These are phyloP conservation scores for Salicornia ramosissima DNA, from an alignment of 148 eudicot species.

Conservation along the genomic window DNA sequence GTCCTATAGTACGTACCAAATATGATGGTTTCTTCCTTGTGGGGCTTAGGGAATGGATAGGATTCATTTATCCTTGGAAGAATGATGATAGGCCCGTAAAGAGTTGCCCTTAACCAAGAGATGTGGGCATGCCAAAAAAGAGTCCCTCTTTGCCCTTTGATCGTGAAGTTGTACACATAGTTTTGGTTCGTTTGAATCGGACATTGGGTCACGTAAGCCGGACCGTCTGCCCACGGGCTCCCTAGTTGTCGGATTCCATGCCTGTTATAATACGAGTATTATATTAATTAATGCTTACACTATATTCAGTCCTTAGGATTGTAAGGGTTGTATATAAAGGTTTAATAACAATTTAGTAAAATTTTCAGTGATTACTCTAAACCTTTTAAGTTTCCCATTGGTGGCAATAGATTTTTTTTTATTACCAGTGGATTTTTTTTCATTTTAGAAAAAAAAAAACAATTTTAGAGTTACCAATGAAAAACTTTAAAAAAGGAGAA, in stretches of 20 bases:
- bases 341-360: too few relatives aligned
- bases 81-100: conserved; percentile 52
- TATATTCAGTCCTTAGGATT: too few relatives aligned
- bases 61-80: conserved; percentile 41
- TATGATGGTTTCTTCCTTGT: conserved; percentile 49
- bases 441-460: too few relatives aligned
- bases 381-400: too few relatives aligned
- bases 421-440: too few relatives aligned
- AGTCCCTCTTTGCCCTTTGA: conserved; percentile 62
- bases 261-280: conserved; percentile 17
- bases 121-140: conserved; percentile 57
- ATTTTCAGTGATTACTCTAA: too few relatives aligned
- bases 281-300: too few relatives aligned
- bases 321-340: too few relatives aligned
- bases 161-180: conserved; percentile 60
- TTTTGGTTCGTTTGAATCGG: conserved; percentile 52
- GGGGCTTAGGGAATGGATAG: conserved; percentile 59
- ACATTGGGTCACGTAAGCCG: conserved; percentile 59
- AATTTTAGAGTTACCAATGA: too few relatives aligned
- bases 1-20: conserved; percentile 31
- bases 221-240: conserved; percentile 71
- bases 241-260: conserved; percentile 52
- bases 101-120: conserved; percentile 58
- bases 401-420: too few relatives aligned
- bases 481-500: too few relatives aligned